Evolutionary conservation across 768 basidiomycete genomes (phyloP), one percentile per base, ranked within the genome.

Genomic region (Lactarius vividus): DNA sequence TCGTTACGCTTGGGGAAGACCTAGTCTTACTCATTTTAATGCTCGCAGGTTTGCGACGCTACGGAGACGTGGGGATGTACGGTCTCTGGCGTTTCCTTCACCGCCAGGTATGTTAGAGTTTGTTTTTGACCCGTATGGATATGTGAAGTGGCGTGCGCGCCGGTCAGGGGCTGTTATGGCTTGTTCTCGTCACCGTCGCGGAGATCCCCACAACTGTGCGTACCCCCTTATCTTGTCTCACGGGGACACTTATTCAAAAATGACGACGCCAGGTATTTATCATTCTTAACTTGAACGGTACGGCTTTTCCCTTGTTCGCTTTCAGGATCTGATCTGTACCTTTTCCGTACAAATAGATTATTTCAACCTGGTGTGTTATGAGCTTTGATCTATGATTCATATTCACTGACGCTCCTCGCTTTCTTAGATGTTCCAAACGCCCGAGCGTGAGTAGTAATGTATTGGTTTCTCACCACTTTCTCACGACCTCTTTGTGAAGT

Each of bases 1-100:
- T 60, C 28, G 39, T 60, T 3, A 68, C 67, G 46, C 67, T 68
- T 0, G 59, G 35, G 15, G 63, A 59, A 56, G 67, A 68, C 64
- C 1, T 52, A 0, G 15, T 68, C 28, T 39, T 68, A 16, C 67
- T 68, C 20, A 10, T 13, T 29, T 56, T 68, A 26, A 68, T 68
- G 67, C 55, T 65, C 10, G 15, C 44, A 6, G 67, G 67, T 57
- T 40, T 68, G 40, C 63, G 63, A 55, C 67, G 67, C 31, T 68
- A 64, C 11, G 44, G 55, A 28, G 53, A 65, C 16, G 33, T 59
- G 28, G 64, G 67, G 16, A 65, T 61, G 67, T 37, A 39, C 35
- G 63, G 67, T 20, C 52, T 68, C 54, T 68, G 67, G 67, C 53
- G 67, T 26, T 37, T 68, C 42, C 59, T 68, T 28, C 64, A 65